Base-by-base conservation (phyloP, 768 basidiomycete species). In the Amanita pallidorosea region DNA sequence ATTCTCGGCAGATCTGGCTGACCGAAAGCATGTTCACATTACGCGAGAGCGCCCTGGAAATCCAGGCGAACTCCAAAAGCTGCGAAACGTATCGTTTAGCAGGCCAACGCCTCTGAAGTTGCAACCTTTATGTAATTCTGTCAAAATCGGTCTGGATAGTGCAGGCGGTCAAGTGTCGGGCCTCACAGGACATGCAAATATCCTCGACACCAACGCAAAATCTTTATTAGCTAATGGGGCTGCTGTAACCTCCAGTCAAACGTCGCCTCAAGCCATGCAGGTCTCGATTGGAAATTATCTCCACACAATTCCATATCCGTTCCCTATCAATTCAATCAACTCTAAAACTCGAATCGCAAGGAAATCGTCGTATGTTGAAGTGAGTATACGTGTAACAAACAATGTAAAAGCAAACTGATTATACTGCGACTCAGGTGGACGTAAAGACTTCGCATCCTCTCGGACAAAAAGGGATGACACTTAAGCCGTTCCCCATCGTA, bases 311-410 rank as follows among this genome's bases (percentile, higher is more conserved):
- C 7, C 43, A 1, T 78, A 69, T 40, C 77, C 76, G 0, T 70
- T 74, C 41, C 74, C 75, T 7, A 61, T 80, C 8, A 57, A 70
- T 29, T 64, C 65, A 4, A 53, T 56, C 17, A 63, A 64, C 13
- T 47, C 60, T 2, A 76, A 66, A 55, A 56, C 72, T 8, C 69
- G 76, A 4, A 56, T 81, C 31, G 80, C 80, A 7, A 68, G 80
- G 35, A 79, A 75, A 55, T 81, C 78, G 1, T 67, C 60, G 22
- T 82, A 76, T 51, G 61, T 81, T 5, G 70, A 73, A 59, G 67
- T 70, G 59, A 63, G 63, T 65, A 11, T 8, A 58, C 58, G n/a
- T 45, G 59, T 31, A 46, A 59, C 4, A n/a, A 6, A 11, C 54
- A 54, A 49, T 55, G 17, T 49, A 51, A 23, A 23, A 7, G 58